Conservation (phyloP, 768 basidiomycete genomes). For the Cubamyces lactineus region DNA sequence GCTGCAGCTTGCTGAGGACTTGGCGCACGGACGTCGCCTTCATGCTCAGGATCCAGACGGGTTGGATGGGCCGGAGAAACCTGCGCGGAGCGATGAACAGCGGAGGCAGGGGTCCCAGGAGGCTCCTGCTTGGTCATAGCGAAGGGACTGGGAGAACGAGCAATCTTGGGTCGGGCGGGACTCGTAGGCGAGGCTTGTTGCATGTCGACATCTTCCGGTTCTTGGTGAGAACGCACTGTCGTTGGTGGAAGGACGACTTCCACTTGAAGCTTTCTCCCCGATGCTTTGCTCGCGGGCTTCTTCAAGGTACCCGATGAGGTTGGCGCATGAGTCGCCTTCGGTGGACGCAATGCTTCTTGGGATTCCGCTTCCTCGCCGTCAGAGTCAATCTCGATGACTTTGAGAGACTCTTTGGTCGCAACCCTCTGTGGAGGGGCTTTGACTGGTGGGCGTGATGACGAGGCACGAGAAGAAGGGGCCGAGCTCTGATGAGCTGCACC, state of each 20-base stretch:
- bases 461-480: slow-evolving; percentile 6
- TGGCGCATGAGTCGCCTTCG: not conserved
- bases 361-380: slow-evolving; percentile 16
- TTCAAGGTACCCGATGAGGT: not conserved
- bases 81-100: slow-evolving; percentile 12
- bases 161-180: not conserved
- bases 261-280: slow-evolving; percentile 18
- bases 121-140: not conserved
- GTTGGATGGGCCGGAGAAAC: slow-evolving; percentile 6
- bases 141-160: not conserved
- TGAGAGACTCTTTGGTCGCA: slow-evolving; percentile 10
- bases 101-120: slow-evolving; percentile 16
- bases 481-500: not conserved
- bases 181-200: not conserved
- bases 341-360: not conserved
- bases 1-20: slow-evolving; percentile 12
- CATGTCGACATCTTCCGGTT: slow-evolving; percentile 2
- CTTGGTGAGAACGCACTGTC: not conserved
- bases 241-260: slow-evolving; percentile 10
- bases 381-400: slow-evolving; percentile 27
- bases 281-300: slow-evolving; percentile 7
- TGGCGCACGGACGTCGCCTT: not conserved
- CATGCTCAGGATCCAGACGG: not conserved
- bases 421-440: not conserved
- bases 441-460: slow-evolving; percentile 1